Evolutionary conservation across 2,329 filamentous ascomycete genomes (phyloP).

Genomic region (Parastagonospora avenae): DNA sequence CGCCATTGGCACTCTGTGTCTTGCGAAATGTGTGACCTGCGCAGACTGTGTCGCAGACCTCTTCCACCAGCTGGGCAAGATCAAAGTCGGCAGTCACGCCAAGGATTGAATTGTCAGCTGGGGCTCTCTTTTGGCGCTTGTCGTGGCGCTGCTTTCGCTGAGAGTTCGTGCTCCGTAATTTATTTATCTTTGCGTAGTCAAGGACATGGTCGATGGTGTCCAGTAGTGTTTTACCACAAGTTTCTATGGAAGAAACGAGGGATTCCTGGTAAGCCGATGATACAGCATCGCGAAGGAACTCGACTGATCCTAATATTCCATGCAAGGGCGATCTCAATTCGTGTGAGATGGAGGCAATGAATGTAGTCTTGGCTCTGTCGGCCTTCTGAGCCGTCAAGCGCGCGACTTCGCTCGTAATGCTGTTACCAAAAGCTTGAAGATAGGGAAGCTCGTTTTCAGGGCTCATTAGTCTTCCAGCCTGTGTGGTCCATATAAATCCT

Average conservation of each 20-base stretch:
- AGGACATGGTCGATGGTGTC: constrained; percentile 49
- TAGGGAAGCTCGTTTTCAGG: constrained; percentile 41
- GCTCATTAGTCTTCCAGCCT: constrained; percentile 36
- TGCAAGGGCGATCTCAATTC: constrained; percentile 64
- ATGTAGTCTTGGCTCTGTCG: constrained; percentile 46
- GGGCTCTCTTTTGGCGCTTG: constrained; percentile 28
- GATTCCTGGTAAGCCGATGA: constrained; percentile 48
- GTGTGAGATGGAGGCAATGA: constrained; percentile 50
- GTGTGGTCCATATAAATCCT: constrained; percentile 41
- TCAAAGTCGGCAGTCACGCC: constrained; percentile 39
- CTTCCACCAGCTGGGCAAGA: constrained; percentile 49
- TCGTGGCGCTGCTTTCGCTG: constrained; percentile 21
- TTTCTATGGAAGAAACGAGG: constrained; percentile 40
- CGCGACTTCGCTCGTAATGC: constrained; percentile 40
- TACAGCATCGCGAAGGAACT: constrained; percentile 39
- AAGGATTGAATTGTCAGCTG: constrained; percentile 35
- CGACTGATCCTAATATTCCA: constrained; percentile 59
- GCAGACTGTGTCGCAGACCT: constrained; percentile 61
- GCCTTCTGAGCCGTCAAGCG: constrained; percentile 37
- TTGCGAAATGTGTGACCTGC: constrained; percentile 54
- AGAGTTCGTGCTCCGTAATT: constrained; percentile 29
- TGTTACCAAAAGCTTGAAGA: constrained; percentile 42
- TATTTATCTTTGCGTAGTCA: constrained; percentile 46
- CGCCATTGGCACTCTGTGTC: constrained; percentile 25
- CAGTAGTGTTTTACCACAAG: constrained; percentile 46